Percentiles rank a stretch among this genome's conserved stretches.
phyloP scores from a whole-genome alignment of 2,329 filamentous ascomycete species.

The Fusarium sambucinum region DNA sequence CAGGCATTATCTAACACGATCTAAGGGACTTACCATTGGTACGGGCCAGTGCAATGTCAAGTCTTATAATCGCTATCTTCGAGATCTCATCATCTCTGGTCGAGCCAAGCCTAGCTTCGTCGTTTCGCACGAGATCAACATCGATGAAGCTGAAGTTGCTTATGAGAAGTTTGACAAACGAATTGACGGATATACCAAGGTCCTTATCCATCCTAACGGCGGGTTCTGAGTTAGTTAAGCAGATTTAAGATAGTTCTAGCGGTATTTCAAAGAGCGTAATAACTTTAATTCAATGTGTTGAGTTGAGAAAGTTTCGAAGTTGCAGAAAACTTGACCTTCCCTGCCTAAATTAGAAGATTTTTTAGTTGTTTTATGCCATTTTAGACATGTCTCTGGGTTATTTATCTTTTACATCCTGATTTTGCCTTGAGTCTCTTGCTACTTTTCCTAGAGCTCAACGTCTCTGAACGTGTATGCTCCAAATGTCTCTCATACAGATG shows the following conservation, averaged over 20 bases:
- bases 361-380: too few species aligned
- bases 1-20: neutral
- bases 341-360: too few species aligned
- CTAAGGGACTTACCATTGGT: slow-evolving; percentile 67
- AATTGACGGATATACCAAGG: slow-evolving; percentile 76
- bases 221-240: slow-evolving; percentile 35
- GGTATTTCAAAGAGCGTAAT: neutral
- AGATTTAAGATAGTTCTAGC: neutral
- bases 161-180: slow-evolving; percentile 76
- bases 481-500: too few species aligned
- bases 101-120: slow-evolving; percentile 75
- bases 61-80: slow-evolving; percentile 73
- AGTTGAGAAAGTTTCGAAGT: neutral
- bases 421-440: neutral
- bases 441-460: neutral
- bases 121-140: slow-evolving; percentile 72
- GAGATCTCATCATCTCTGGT: slow-evolving; percentile 73
- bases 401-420: neutral
- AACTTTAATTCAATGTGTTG: neutral
- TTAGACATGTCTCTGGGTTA: neutral
- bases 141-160: slow-evolving; percentile 70
- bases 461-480: neutral
- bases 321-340: neutral
- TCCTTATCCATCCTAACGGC: slow-evolving; percentile 75
- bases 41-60: slow-evolving; percentile 78